phyloP scores from a whole-genome alignment of 371 early-diverging fungal species.

The Mortierella sp. region DNA sequence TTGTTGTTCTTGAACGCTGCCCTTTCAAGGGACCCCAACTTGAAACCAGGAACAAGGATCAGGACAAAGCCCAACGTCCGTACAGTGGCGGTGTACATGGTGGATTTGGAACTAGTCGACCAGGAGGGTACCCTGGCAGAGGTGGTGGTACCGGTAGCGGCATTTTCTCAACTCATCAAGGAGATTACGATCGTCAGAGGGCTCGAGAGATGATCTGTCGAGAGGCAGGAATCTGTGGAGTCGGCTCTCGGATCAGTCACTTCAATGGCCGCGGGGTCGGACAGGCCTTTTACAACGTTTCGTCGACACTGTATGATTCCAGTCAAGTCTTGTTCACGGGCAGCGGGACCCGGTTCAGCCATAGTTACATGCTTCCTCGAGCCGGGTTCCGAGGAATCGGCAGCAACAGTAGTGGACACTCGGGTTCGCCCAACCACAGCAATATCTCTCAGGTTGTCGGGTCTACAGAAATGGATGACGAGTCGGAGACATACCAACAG shows the following conservation, averaged over 20 bases:
- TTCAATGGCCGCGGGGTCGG: slow-evolving; percentile 42
- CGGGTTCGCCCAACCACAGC: slow-evolving; percentile 13
- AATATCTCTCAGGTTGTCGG: background rate
- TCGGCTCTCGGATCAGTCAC: slow-evolving; percentile 36
- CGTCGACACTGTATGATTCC: slow-evolving; percentile 34
- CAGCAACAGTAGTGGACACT: slow-evolving; percentile 38
- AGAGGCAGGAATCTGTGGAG: slow-evolving; percentile 46
- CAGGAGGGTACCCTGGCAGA: background rate
- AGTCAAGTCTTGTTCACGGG: slow-evolving; percentile 51
- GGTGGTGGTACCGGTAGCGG: background rate
- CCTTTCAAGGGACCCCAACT: slow-evolving; percentile 50
- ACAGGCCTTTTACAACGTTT: slow-evolving; percentile 38
- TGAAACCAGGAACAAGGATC: slow-evolving; percentile 25
- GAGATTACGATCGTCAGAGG: slow-evolving; percentile 13
- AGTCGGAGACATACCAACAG: background rate
- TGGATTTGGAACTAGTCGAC: background rate
- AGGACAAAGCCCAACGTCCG: background rate
- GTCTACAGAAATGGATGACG: slow-evolving; percentile 18
- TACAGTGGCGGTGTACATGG: background rate
- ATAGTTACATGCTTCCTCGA: slow-evolving; percentile 49
- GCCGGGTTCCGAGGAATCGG: slow-evolving; percentile 54
- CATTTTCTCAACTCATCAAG: background rate
- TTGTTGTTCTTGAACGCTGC: slow-evolving; percentile 41
- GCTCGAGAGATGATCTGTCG: slow-evolving; percentile 45
- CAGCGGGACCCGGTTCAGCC: slow-evolving; percentile 45